Evolutionary conservation across 805 yeast species (phyloP).

Genomic region (Yamadazyma akitaensis): DNA sequence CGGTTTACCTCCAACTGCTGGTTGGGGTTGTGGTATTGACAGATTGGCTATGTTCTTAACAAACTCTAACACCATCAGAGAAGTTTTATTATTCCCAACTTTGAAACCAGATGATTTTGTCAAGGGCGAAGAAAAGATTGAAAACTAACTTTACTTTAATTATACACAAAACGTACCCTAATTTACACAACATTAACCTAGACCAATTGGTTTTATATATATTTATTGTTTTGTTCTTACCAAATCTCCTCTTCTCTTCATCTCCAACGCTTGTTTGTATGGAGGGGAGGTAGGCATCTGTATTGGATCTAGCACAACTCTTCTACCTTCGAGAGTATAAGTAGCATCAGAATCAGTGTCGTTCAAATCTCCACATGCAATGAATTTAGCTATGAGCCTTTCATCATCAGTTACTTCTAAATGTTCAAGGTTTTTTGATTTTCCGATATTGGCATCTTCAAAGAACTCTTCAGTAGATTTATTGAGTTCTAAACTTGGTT

Average conservation of each 20-base stretch:
- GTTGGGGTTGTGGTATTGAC: conserved; percentile 99
- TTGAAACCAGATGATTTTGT: conserved; percentile 81
- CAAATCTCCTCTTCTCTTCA: conserved; percentile 67
- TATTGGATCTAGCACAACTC: conserved; percentile 67
- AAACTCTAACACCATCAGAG: conserved; percentile 94
- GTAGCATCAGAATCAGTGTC: conserved; percentile 96
- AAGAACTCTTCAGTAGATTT: conserved; percentile 81
- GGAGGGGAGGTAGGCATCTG: conserved; percentile 97
- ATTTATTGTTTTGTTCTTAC: conserved; percentile 11
- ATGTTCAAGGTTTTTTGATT: conserved; percentile 46
- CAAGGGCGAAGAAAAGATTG: conserved; percentile 32
- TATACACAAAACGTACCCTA: neutral
- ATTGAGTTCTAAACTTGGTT: conserved; percentile 55
- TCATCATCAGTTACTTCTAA: conserved; percentile 57
- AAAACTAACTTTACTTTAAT: conserved; percentile 9
- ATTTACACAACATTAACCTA: neutral
- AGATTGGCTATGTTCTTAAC: conserved; percentile 98
- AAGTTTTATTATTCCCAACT: conserved; percentile 96
- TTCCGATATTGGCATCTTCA: conserved; percentile 57
- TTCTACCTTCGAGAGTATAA: conserved; percentile 52
- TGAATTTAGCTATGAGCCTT: conserved; percentile 79
- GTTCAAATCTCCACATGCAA: conserved; percentile 91
- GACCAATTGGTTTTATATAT: conserved; percentile 4
- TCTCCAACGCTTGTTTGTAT: conserved; percentile 84
- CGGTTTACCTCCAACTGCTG: conserved; percentile 99